These are phyloP conservation scores for Geosmithia putterillii DNA, from an alignment of 2,329 filamentous ascomycete genomes.

Conservation along the genomic window DNA sequence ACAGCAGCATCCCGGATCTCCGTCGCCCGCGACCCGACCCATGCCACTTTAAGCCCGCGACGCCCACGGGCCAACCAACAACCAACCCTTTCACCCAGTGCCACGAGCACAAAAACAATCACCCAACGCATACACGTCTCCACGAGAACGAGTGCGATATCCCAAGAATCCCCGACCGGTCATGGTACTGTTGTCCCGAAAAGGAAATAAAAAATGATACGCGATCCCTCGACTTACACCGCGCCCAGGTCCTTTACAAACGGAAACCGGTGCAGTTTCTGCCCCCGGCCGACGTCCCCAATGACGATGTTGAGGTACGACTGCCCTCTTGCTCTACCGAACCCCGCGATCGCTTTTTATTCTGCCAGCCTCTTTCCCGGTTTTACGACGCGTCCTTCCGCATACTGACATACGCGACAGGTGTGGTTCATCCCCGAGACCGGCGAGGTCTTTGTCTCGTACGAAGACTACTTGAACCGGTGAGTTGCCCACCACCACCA, in stretches of 20 bases:
- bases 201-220: no score
- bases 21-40: neutral
- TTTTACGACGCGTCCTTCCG: conserved; percentile 5
- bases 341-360: neutral
- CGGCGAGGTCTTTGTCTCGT: conserved; percentile 77
- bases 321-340: conserved; percentile 2
- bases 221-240: neutral
- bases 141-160: no score
- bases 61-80: neutral
- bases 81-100: neutral
- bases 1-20: neutral
- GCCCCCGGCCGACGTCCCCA: conserved; percentile 56
- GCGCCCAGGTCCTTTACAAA: conserved; percentile 76
- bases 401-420: conserved; percentile 35
- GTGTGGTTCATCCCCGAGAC: conserved; percentile 88
- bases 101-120: neutral
- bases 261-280: conserved; percentile 85
- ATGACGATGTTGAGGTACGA: conserved; percentile 73
- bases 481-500: conserved; percentile 29
- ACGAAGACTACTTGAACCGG: conserved; percentile 80
- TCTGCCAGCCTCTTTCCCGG: neutral
- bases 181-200: neutral
- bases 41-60: neutral
- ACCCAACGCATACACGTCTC: no score
- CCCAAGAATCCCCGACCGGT: no score